A percentile compares a stretch with the other conserved stretches of the same genome.
These are phyloP conservation scores for Exophiala calicioides DNA, from an alignment of 2,329 filamentous ascomycete species.

Conservation along the genomic window DNA sequence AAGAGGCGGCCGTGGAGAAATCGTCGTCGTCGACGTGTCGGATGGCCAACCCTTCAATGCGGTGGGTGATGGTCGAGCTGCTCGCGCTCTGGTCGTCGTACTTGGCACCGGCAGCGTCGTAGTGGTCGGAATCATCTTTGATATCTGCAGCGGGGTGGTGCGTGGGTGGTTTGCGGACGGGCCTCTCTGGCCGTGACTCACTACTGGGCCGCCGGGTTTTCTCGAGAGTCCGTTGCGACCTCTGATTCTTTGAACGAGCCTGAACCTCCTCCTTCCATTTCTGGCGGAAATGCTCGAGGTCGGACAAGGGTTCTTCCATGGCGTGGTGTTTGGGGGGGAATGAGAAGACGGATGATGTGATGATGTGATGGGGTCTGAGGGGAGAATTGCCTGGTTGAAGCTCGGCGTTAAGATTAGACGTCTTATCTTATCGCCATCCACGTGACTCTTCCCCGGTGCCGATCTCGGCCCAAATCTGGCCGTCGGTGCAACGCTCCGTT, in stretches of 20 bases:
- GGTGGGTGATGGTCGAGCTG: slow-evolving; percentile 34
- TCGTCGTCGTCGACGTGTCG: slow-evolving; percentile 40
- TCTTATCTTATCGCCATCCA: slow-evolving; percentile 19
- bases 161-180: slow-evolving; percentile 40
- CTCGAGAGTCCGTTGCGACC: slow-evolving; percentile 4
- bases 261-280: slow-evolving; percentile 83
- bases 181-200: slow-evolving; percentile 26
- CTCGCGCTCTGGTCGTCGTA: slow-evolving; percentile 34
- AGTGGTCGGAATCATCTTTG: slow-evolving; percentile 40
- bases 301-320: slow-evolving; percentile 27
- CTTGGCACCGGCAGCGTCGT: slow-evolving; percentile 33
- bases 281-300: slow-evolving; percentile 77
- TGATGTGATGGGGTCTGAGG: not conserved
- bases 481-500: no score
- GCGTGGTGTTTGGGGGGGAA: slow-evolving; percentile 2
- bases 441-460: slow-evolving; percentile 5
- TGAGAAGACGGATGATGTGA: slow-evolving; percentile 16
- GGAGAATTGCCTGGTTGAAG: no score
- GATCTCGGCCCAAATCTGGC: no score
- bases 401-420: no score
- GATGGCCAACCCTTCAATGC: slow-evolving; percentile 40
- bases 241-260: slow-evolving; percentile 39
- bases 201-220: slow-evolving; percentile 22
- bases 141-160: slow-evolving; percentile 41
- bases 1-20: slow-evolving; percentile 35